phyloP scores from a whole-genome alignment of 352 stramenopile genomes.

The Globisporangium spiculum region DNA sequence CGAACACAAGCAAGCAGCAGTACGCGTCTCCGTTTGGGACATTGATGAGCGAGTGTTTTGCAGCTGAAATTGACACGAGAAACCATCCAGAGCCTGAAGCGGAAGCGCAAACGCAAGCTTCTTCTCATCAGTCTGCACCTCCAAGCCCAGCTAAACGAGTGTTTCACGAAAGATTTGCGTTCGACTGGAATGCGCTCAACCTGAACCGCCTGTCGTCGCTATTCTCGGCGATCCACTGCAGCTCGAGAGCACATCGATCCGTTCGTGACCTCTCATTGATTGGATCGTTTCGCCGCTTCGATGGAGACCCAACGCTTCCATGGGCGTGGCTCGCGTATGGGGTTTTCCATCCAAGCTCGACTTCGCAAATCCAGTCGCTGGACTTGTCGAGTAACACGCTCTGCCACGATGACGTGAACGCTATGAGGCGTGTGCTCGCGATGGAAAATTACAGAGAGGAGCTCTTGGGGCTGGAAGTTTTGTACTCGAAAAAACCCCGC shows the following conservation, averaged over 20 bases:
- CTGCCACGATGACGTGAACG: conserved; percentile 24
- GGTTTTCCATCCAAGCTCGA: conserved; percentile 24
- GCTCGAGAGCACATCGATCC: conserved; percentile 1
- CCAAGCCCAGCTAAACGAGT: no score
- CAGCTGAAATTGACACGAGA: background rate
- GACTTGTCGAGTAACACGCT: conserved; percentile 45
- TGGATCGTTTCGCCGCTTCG: conserved; percentile 24
- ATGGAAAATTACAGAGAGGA: conserved; percentile 3
- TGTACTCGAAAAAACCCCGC: conserved; percentile 1
- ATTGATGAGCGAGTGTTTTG: conserved; percentile 31
- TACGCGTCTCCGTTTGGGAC: conserved; percentile 20
- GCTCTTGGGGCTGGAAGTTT: background rate
- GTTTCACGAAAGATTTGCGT: conserved; percentile 11
- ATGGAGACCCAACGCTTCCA: conserved; percentile 18
- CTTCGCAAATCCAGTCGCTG: conserved; percentile 19
- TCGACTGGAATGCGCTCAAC: conserved; percentile 33
- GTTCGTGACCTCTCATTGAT: conserved; percentile 33
- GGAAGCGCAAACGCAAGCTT: background rate
- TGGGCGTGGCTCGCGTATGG: conserved; percentile 44
- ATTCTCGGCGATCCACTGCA: conserved; percentile 33
- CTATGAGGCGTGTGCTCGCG: conserved; percentile 19
- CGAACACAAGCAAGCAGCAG: background rate
- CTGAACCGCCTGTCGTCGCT: conserved; percentile 30
- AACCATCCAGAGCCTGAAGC: background rate
- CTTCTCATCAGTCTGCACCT: no score